Conservation (phyloP, 768 basidiomycete species). For the Hemileccinum impolitum region DNA sequence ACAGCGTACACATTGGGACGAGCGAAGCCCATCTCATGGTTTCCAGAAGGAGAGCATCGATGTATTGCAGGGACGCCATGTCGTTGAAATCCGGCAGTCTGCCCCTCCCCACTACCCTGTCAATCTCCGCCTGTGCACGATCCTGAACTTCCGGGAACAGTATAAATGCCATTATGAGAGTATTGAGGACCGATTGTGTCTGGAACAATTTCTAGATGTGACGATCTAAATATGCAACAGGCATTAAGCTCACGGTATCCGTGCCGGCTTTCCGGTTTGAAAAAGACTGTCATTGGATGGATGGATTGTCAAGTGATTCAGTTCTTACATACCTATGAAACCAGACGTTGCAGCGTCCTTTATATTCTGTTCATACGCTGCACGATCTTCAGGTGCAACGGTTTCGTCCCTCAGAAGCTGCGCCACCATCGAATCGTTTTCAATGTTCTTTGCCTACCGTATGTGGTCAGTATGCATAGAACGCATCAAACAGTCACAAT, state of each 20-base stretch:
- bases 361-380: conserved; percentile 16
- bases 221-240: background rate
- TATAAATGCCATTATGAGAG: conserved; percentile 19
- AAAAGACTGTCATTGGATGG: background rate
- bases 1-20: conserved; percentile 18
- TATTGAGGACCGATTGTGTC: conserved; percentile 12
- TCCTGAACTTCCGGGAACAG: conserved; percentile 23
- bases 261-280: conserved; percentile 11
- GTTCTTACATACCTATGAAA: conserved; percentile 19
- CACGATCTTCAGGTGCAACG: background rate
- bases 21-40: conserved; percentile 20
- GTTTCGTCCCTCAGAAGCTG: conserved; percentile 11
- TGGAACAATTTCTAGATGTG: conserved; percentile 1
- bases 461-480: background rate
- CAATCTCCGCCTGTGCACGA: conserved; percentile 17
- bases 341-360: conserved; percentile 15
- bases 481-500: background rate
- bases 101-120: conserved; percentile 16
- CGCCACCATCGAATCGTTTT: conserved; percentile 23
- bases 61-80: conserved; percentile 15
- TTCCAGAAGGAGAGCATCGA: conserved; percentile 24
- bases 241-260: conserved; percentile 10
- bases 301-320: background rate
- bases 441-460: conserved; percentile 17
- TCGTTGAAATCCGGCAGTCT: conserved; percentile 18